These are phyloP conservation scores for Forsythia viridissima DNA, from an alignment of 257 asterid species.

Conservation along the genomic window DNA sequence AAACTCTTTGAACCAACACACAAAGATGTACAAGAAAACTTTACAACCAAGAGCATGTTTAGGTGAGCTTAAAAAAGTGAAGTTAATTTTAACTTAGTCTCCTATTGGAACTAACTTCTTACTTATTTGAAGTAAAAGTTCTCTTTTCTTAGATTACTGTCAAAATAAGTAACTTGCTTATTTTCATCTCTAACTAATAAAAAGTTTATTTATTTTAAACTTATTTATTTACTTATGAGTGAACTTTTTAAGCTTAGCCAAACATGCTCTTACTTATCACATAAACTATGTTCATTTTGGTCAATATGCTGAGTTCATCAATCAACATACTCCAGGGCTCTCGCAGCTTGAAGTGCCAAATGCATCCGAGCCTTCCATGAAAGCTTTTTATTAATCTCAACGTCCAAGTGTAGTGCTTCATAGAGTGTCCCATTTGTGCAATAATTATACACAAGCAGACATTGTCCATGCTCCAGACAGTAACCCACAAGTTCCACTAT, in stretches of 20 bases:
- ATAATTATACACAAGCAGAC: conserved; percentile 68
- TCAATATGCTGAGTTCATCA: background rate
- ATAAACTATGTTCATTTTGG: background rate
- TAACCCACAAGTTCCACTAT: conserved; percentile 75
- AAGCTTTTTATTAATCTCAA: conserved; percentile 62
- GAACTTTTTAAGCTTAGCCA: background rate
- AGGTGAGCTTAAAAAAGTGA: background rate
- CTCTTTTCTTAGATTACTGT: background rate
- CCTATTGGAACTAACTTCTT: background rate
- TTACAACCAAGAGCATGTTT: background rate
- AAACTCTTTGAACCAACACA: background rate
- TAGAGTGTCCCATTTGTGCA: conserved; percentile 74
- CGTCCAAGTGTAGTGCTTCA: conserved; percentile 77
- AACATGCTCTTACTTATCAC: background rate
- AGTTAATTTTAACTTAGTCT: background rate
- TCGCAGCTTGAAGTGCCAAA: conserved; percentile 91
- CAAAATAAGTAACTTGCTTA: background rate
- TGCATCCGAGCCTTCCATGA: conserved; percentile 83
- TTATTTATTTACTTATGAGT: background rate
- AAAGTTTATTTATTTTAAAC: background rate
- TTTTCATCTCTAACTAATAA: background rate
- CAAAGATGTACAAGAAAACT: background rate
- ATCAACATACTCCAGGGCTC: conserved; percentile 76
- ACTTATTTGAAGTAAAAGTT: no score
- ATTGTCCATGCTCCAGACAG: conserved; percentile 84